Base-by-base conservation (phyloP, 768 basidiomycete species). In the Hebeloma cylindrosporum region DNA sequence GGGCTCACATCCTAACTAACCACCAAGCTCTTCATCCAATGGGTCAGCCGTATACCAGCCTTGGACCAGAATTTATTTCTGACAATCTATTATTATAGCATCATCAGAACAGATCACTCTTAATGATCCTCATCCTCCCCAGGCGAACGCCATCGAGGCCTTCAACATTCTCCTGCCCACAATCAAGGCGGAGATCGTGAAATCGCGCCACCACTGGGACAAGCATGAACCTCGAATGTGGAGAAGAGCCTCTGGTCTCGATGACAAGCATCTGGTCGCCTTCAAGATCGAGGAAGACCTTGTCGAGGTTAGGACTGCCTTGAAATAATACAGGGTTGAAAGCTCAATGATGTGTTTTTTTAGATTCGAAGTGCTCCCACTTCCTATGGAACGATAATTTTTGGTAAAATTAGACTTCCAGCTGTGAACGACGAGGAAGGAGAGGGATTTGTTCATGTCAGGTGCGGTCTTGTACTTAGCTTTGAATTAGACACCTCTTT, bases 361-460 rank as follows among this genome's bases (percentile, higher is more conserved):
- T 40, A 72, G 71, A 60, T 73, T 32, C 70, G 84, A 43, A 82
- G 77, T 55, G 84, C 74, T 3, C 49, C 63, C 27, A 82, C 81
- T 25, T 73, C 80, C 10, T 74, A 89, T 60, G 88, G 88, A 11
- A 78, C 74, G 7, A 78, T 89, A 45, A 77, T 91, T 48, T 61
- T 91, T 8, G 87, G 88, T 20, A 88, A 90, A 72, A 77, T 89
- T 60, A 77, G 75, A 54, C 72, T 89, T 33, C 83, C 85, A 6
- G 83, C 77, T 16, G 67, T 88, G 41, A 68, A 77, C 5, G 85
- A 87, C 56, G 69, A 61, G 22, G 67, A 78, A 55, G 84, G 86
- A 21, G 70, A 72, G 53, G 86, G 86, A 8, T 87, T 74, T 56
- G 54, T 88, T 41, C 85, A 89, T 52, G 77, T 88, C 58, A 77